These are phyloP conservation scores for Sequoiadendron giganteum DNA, from an alignment of 75 land plant genomes.

Conservation along the genomic window DNA sequence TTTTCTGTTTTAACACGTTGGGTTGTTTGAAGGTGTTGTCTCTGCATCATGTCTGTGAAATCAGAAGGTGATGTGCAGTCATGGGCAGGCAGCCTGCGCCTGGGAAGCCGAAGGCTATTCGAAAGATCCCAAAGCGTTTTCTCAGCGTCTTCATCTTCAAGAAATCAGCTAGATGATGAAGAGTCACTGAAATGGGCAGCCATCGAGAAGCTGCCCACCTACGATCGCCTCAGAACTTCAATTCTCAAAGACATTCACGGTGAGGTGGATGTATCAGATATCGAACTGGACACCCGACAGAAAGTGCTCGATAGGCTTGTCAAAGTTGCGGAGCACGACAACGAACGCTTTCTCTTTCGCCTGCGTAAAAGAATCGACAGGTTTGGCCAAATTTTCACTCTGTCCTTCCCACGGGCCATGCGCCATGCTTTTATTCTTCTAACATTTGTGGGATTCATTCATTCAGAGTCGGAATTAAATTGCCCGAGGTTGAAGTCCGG, in stretches of 20 bases:
- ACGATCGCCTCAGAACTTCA: neutral
- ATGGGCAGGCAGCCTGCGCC: neutral
- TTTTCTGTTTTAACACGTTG: no score
- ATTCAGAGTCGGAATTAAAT: slow-evolving; percentile 64
- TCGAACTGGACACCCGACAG: slow-evolving; percentile 27
- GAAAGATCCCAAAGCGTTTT: neutral
- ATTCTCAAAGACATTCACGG: neutral
- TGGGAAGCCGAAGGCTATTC: neutral
- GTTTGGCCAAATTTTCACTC: neutral
- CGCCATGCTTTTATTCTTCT: neutral
- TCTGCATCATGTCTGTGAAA: no score
- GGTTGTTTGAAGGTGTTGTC: no score
- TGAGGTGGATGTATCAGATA: slow-evolving; percentile 24
- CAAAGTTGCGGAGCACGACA: slow-evolving; percentile 43
- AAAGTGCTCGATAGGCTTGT: slow-evolving; percentile 35
- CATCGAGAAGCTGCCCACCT: slow-evolving; percentile 1
- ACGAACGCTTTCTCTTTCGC: slow-evolving; percentile 34
- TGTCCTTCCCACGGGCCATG: neutral
- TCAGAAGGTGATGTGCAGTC: neutral
- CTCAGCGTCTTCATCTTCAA: neutral
- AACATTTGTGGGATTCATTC: neutral
- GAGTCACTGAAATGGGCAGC: slow-evolving; percentile 3
- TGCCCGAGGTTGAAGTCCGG: slow-evolving; percentile 79
- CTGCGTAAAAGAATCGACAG: slow-evolving; percentile 42
- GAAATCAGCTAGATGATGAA: neutral